A percentile compares a stretch with the other conserved stretches of the same genome.
Conservation (phyloP, 2,329 filamentous ascomycete species). For the Aspergillus aculeatus region DNA sequence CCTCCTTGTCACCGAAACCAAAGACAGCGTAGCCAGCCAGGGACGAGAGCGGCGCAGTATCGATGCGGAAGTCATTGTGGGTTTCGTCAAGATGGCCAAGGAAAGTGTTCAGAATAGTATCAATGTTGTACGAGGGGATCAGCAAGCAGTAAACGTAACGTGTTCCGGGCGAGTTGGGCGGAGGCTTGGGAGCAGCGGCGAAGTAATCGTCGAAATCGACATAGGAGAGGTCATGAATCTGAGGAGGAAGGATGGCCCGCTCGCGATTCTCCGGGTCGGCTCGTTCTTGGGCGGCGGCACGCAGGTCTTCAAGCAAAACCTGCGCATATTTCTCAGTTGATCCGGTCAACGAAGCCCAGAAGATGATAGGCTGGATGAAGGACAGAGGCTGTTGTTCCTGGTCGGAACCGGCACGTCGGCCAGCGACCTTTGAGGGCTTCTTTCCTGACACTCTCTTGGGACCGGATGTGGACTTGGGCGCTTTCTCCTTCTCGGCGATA, state of each 20-base stretch:
- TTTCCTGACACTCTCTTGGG: slow-evolving; percentile 38
- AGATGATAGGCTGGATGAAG: slow-evolving; percentile 67
- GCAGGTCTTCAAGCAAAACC: slow-evolving; percentile 59
- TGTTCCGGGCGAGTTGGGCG: slow-evolving; percentile 46
- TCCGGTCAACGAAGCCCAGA: slow-evolving; percentile 86
- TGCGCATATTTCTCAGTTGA: slow-evolving; percentile 74
- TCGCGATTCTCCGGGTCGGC: slow-evolving; percentile 25
- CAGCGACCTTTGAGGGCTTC: slow-evolving; percentile 30
- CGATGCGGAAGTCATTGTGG: slow-evolving; percentile 94
- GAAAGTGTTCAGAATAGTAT: slow-evolving; percentile 85
- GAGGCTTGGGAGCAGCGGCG: slow-evolving; percentile 66
- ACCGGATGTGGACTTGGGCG: slow-evolving; percentile 23
- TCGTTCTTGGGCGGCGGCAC: slow-evolving; percentile 36
- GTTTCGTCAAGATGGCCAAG: slow-evolving; percentile 86
- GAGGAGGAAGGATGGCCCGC: slow-evolving; percentile 53
- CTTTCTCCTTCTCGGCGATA: slow-evolving; percentile 1
- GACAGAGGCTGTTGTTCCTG: slow-evolving; percentile 21
- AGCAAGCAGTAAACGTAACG: slow-evolving; percentile 81
- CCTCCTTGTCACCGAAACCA: slow-evolving; percentile 86
- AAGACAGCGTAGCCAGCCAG: slow-evolving; percentile 89
- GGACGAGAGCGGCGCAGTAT: slow-evolving; percentile 75
- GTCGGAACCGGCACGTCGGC: slow-evolving; percentile 19
- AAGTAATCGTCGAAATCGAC: slow-evolving; percentile 94
- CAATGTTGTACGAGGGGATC: slow-evolving; percentile 91
- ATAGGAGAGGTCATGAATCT: slow-evolving; percentile 75